phyloP scores from a whole-genome alignment of 495 filamentous ascomycete genomes.

The Sordaria brevicollis region DNA sequence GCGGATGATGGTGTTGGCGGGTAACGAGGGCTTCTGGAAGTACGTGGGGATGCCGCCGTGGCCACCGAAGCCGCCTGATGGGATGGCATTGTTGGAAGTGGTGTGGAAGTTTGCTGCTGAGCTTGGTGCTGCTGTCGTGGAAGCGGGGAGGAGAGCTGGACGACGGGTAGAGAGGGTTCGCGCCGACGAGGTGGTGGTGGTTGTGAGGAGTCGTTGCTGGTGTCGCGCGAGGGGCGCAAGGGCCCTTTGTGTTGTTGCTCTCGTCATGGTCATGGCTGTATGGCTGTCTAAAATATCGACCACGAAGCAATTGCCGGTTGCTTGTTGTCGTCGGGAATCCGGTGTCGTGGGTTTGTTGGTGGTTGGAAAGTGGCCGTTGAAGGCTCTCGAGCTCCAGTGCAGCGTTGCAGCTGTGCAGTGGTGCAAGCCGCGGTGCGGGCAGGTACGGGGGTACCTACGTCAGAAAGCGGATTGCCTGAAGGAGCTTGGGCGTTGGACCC shows the following conservation, averaged over 20 bases:
- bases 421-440: neutral
- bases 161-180: neutral
- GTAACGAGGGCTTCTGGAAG: conserved; percentile 52
- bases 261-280: neutral
- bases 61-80: conserved; percentile 13
- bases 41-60: conserved; percentile 38
- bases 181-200: neutral
- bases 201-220: neutral
- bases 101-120: conserved; percentile 22
- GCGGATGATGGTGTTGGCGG: conserved; percentile 87
- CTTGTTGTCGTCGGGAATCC: neutral
- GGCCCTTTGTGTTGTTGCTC: neutral
- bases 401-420: neutral
- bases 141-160: neutral
- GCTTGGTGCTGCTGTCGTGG: neutral
- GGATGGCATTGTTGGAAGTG: conserved; percentile 9
- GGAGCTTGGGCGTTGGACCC: neutral
- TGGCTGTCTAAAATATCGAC: neutral
- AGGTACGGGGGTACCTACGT: neutral
- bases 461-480: neutral
- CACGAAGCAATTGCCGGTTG: neutral
- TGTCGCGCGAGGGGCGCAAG: neutral
- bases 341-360: neutral
- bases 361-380: neutral
- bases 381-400: neutral